These are phyloP conservation scores for Globisporangium paddicum DNA, from an alignment of 352 stramenopile genomes.

Conservation along the genomic window DNA sequence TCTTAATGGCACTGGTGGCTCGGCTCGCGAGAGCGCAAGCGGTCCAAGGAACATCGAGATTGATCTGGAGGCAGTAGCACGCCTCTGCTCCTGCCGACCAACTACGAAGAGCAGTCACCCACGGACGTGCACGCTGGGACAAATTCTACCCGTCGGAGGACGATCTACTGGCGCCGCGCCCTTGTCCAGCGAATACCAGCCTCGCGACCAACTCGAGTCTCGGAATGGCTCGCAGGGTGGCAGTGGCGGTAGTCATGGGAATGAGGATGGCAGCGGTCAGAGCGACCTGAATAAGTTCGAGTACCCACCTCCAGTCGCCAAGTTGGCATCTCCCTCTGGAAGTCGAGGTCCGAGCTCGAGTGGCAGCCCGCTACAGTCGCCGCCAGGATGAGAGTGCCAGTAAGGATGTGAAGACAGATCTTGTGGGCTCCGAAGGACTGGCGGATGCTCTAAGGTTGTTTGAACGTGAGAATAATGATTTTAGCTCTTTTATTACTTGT, in stretches of 20 bases:
- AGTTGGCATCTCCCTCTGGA: neutral
- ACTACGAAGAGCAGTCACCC: slow-evolving; percentile 12
- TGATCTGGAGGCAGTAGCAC: neutral
- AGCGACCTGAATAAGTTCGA: slow-evolving; percentile 46
- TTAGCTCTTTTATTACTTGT: too few relatives aligned
- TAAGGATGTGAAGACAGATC: slow-evolving; percentile 19
- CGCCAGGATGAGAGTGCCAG: slow-evolving; percentile 24
- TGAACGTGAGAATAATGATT: too few relatives aligned
- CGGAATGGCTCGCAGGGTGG: slow-evolving; percentile 57
- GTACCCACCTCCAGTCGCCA: slow-evolving; percentile 12
- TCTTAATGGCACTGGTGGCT: too few relatives aligned
- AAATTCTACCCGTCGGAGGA: slow-evolving; percentile 23
- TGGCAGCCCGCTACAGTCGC: slow-evolving; percentile 16
- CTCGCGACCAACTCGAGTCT: slow-evolving; percentile 69
- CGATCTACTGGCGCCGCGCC: slow-evolving; percentile 37
- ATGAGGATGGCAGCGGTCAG: too few relatives aligned
- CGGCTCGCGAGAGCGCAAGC: slow-evolving; percentile 2
- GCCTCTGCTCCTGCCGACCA: slow-evolving; percentile 3
- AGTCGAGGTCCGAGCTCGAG: neutral
- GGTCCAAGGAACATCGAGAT: slow-evolving; percentile 8
- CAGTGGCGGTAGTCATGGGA: slow-evolving; percentile 9
- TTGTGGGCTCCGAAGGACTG: neutral
- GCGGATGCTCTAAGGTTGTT: slow-evolving; percentile 13
- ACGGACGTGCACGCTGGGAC: slow-evolving; percentile 3
- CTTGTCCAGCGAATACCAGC: slow-evolving; percentile 51